Evolutionary conservation across 108 stramenopile genomes (phyloP), one percentile per base, ranked within the genome.

Genomic region (Cyclotella sp.): DNA sequence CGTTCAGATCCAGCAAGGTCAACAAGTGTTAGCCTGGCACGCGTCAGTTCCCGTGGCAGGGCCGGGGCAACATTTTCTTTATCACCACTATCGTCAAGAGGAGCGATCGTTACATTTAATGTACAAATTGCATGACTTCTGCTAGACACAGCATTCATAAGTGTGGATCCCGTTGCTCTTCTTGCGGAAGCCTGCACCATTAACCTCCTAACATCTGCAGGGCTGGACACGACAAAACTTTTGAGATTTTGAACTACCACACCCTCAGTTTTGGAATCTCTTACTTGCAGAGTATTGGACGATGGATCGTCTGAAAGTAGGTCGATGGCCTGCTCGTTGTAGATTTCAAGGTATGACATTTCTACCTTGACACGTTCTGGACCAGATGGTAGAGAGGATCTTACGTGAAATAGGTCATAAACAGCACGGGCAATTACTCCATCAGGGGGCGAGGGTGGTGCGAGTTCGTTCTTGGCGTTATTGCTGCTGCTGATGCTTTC

Each of bases 61-160:
- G 44, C 16, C 18, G 42, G 26, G 39, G 30, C 39, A 29, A 30
- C 47, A 59, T 42, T 49, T 13, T 55, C 77, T 7, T 55, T n/a
- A 0, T 46, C 55, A 26, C 51, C 71, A 34, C 34, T 6, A 34
- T 34, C 34, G 0, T 74, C 72, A 6, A 59, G 29, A n/a, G 78
- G 84, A 45, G 83, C 73, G 27, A 73, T 81, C 16, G 79, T 91
- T 22, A 96, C 72, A 46, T 79, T 74, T 40, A 99, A 64, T 14
- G 96, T 97, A 75, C 97, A 97, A 73, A 99, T 96, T 10, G 97
- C 97, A 82, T 99, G 98, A 74, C 88, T 90, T 53, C 98, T 87
- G 70, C 82, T 85, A 18, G 88, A 89, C 1, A 84, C 82, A 11
- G 87, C 89, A 86, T 98, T 98, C 96, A 97, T 97, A 21, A 82